A percentile compares a stretch with the other conserved stretches of the same genome.
These are phyloP conservation scores for Taphrina betulina DNA, from an alignment of 1,139 yeast species.

Conservation along the genomic window DNA sequence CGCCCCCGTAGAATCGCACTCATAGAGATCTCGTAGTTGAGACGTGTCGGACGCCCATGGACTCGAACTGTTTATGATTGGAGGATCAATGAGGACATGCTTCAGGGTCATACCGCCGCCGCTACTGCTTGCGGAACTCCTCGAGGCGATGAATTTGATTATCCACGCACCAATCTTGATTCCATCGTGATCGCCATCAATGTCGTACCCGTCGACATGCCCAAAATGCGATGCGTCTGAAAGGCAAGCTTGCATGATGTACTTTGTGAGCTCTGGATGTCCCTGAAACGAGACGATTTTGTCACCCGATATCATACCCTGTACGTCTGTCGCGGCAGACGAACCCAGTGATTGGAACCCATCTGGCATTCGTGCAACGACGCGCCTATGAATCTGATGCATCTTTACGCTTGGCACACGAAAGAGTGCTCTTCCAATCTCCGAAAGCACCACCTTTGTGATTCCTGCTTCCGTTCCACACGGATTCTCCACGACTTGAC, in stretches of 20 bases:
- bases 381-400: constrained; percentile 13
- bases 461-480: constrained; percentile 1
- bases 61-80: not conserved
- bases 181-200: constrained; percentile 2
- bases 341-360: constrained; percentile 8
- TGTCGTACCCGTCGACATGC: not conserved
- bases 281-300: constrained; percentile 8
- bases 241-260: constrained; percentile 2
- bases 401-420: too few species aligned
- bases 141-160: not conserved
- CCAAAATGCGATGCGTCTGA: constrained; percentile 3
- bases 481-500: constrained; percentile 6
- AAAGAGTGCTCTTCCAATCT: too few species aligned
- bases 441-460: not conserved
- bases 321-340: not conserved
- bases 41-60: too few species aligned
- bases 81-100: not conserved
- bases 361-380: not conserved
- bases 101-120: not conserved
- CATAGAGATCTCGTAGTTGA: not conserved
- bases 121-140: too few species aligned
- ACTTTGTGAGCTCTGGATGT: constrained; percentile 11
- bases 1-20: not conserved
- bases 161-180: not conserved
- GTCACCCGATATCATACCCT: constrained; percentile 1